Conservation (phyloP, 75 land plant genomes). For the Pinus tabuliformis region DNA sequence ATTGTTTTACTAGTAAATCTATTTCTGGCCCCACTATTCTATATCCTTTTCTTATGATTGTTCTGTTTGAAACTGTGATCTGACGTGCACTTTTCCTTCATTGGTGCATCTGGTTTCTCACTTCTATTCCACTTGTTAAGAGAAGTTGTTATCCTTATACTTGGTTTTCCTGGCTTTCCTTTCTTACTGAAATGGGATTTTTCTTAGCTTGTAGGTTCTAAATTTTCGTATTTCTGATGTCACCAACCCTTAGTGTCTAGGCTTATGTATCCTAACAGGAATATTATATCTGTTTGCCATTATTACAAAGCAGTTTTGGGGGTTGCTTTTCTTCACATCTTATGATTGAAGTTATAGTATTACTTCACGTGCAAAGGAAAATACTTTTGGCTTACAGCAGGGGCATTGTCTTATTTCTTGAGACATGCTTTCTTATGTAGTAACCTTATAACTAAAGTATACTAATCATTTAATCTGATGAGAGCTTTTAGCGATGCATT, state of each 20-base stretch:
- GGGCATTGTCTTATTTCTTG: too few relatives aligned
- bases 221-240: not conserved
- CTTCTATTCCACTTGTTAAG: not conserved
- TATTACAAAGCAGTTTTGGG: too few relatives aligned
- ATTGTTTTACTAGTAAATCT: not conserved
- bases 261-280: not conserved
- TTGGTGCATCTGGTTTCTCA: not conserved
- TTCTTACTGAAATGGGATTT: not conserved
- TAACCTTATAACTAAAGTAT: too few relatives aligned
- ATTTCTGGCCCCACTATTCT: not conserved
- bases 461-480: too few relatives aligned
- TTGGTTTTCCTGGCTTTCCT: not conserved
- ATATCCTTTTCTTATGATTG: not conserved
- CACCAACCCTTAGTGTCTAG: too few relatives aligned
- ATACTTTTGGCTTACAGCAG: too few relatives aligned
- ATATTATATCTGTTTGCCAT: not conserved
- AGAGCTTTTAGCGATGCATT: too few relatives aligned
- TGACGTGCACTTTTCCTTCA: not conserved
- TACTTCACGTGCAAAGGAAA: too few relatives aligned
- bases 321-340: too few relatives aligned
- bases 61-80: not conserved
- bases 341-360: too few relatives aligned
- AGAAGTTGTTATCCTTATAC: not conserved
- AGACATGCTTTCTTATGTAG: too few relatives aligned
- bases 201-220: not conserved